A percentile compares a stretch with the other conserved stretches of the same genome.
phyloP scores from a whole-genome alignment of 129 eudicot species.

The Centrapalus pauciflorus region DNA sequence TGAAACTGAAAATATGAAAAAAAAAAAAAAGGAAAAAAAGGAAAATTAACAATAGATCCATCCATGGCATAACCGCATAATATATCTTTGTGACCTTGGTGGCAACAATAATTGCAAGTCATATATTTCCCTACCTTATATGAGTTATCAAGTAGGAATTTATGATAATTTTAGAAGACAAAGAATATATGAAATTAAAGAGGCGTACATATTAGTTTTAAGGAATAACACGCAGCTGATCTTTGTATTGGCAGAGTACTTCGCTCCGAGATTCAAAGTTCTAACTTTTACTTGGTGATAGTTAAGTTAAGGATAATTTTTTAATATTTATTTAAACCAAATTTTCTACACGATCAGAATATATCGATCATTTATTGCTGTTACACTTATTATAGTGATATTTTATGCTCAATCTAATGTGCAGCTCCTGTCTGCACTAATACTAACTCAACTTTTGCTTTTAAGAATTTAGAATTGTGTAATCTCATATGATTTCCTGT shows the following conservation, averaged over 20 bases:
- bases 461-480: neutral
- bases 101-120: neutral
- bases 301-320: neutral
- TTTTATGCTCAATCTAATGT: neutral
- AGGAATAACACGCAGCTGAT: neutral
- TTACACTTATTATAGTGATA: neutral
- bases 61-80: neutral
- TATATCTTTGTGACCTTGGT: neutral
- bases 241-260: neutral
- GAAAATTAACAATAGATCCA: too few relatives aligned
- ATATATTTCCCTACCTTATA: neutral
- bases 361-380: neutral
- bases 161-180: neutral
- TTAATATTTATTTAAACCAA: neutral
- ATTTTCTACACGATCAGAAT: neutral
- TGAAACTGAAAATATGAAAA: neutral
- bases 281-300: neutral
- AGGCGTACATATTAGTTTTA: neutral
- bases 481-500: conserved; percentile 1
- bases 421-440: too few relatives aligned
- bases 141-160: neutral
- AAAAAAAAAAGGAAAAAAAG: too few relatives aligned
- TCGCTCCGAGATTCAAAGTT: neutral
- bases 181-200: neutral
- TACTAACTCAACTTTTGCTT: neutral